Evolutionary conservation across 2,329 filamentous ascomycete species (phyloP).

Genomic region (Fusarium oligoseptatum): DNA sequence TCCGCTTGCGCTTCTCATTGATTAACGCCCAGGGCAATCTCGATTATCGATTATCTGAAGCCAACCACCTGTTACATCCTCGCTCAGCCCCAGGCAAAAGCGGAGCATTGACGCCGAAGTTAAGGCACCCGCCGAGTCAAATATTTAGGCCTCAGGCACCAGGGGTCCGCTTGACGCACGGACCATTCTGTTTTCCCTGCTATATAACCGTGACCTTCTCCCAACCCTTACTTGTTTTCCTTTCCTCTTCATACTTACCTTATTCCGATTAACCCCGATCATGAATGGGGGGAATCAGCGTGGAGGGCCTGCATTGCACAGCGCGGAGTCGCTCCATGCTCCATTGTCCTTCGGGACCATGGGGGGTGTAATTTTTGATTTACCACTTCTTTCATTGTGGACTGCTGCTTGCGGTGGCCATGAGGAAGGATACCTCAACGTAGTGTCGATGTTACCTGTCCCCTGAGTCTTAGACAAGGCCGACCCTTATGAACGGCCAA

Average conservation of each 20-base stretch:
- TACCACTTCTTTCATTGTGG: slow-evolving; percentile 60
- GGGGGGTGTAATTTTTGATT: slow-evolving; percentile 65
- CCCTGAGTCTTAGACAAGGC: not conserved
- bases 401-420: slow-evolving; percentile 52
- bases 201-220: slow-evolving; percentile 33
- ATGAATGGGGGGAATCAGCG: slow-evolving; percentile 58
- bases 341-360: slow-evolving; percentile 67
- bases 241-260: slow-evolving; percentile 63
- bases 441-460: not conserved
- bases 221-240: not conserved
- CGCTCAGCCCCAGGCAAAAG: not conserved
- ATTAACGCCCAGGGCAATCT: not conserved
- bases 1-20: not conserved
- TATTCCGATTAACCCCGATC: slow-evolving; percentile 59
- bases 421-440: slow-evolving; percentile 56
- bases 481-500: too few relatives aligned
- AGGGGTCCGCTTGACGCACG: slow-evolving; percentile 8
- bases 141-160: not conserved
- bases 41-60: slow-evolving; percentile 1
- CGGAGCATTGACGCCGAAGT: not conserved
- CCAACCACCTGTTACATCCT: not conserved
- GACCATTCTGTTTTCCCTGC: slow-evolving; percentile 8
- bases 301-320: slow-evolving; percentile 69
- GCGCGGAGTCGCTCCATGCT: slow-evolving; percentile 63
- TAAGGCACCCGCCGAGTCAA: not conserved